phyloP scores from a whole-genome alignment of 2,329 filamentous ascomycete genomes.

The Lachnellula suecica region DNA sequence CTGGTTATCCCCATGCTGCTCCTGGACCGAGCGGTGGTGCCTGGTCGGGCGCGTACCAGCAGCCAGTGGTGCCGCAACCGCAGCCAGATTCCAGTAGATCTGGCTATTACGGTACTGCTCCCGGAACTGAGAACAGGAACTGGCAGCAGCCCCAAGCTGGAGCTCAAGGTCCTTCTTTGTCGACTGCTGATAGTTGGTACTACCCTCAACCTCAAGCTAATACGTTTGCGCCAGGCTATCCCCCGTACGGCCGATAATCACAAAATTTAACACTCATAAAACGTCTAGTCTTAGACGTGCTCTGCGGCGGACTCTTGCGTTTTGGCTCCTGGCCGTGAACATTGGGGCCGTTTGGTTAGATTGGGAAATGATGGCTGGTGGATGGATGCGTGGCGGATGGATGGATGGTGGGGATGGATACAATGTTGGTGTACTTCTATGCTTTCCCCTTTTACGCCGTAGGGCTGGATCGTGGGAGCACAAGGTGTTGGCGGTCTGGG shows the following conservation, averaged over 20 bases:
- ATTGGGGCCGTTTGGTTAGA: too few relatives aligned
- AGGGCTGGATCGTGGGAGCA: too few relatives aligned
- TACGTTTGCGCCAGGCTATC: constrained; percentile 12
- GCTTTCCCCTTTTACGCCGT: too few relatives aligned
- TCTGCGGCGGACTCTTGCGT: too few relatives aligned
- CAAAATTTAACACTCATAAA: too few relatives aligned
- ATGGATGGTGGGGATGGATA: too few relatives aligned
- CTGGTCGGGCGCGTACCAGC: constrained; percentile 2
- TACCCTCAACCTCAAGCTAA: constrained; percentile 4
- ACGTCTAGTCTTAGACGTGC: too few relatives aligned
- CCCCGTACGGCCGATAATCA: constrained; percentile 7
- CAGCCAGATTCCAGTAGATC: constrained; percentile 23
- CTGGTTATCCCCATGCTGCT: not conserved
- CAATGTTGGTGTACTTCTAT: too few relatives aligned
- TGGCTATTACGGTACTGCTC: constrained; percentile 19
- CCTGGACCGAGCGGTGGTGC: constrained; percentile 6
- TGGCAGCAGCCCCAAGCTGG: constrained; percentile 7
- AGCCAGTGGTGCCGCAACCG: constrained; percentile 12
- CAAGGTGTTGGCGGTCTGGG: too few relatives aligned
- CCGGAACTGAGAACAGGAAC: constrained; percentile 10
- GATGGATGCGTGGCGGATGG: too few relatives aligned
- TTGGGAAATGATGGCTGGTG: too few relatives aligned
- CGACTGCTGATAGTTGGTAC: constrained; percentile 12
- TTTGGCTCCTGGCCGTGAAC: too few relatives aligned
- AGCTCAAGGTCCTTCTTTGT: constrained; percentile 9